phyloP scores from a whole-genome alignment of 2,329 filamentous ascomycete species.

The Sclerotinia minor region DNA sequence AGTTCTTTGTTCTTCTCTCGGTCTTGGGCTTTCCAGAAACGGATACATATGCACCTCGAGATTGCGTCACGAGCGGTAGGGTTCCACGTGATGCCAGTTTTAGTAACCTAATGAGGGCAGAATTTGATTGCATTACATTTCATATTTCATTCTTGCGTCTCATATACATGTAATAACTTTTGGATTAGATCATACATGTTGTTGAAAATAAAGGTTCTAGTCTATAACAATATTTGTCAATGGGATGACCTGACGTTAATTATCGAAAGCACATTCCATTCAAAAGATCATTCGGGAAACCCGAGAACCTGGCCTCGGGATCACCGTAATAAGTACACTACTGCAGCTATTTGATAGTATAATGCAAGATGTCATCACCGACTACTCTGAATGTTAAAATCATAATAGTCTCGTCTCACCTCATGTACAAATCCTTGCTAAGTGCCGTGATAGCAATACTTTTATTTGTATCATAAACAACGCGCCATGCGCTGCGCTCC shows the following conservation, averaged over 20 bases:
- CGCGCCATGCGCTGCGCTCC: background rate
- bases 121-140: background rate
- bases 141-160: background rate
- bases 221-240: background rate
- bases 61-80: background rate
- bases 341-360: constrained; percentile 11
- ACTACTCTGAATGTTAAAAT: constrained; percentile 27
- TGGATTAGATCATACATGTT: background rate
- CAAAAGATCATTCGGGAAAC: background rate
- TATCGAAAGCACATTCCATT: background rate
- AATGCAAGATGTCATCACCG: constrained; percentile 5
- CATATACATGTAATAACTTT: too few relatives aligned
- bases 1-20: constrained; percentile 1
- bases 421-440: background rate
- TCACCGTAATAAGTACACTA: constrained; percentile 14
- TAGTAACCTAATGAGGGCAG: too few relatives aligned
- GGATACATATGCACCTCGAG: background rate
- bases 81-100: background rate
- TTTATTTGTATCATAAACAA: background rate
- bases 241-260: too few relatives aligned
- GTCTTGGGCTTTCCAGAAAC: background rate
- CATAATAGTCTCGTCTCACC: background rate
- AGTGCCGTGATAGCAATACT: background rate
- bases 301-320: constrained; percentile 8
- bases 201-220: background rate